Evolutionary conservation across 257 asterid genomes (phyloP).

Genomic region (Solanum chilense): DNA sequence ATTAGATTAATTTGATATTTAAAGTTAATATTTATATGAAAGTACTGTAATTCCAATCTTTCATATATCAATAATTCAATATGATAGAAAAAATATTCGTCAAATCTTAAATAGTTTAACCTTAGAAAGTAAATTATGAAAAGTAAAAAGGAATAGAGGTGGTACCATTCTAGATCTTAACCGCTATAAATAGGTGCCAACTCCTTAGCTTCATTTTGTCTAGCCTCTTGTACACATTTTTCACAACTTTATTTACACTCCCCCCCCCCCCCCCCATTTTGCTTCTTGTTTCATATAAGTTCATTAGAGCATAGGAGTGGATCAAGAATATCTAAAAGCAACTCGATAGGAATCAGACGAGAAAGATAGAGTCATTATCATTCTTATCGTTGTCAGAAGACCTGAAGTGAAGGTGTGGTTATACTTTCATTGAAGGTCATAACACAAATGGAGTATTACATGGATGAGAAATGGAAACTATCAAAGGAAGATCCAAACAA

Average conservation of each 20-base stretch:
- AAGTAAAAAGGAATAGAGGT: not conserved
- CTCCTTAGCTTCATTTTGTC: not conserved
- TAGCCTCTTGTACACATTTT: not conserved
- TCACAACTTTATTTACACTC: not conserved
- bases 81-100: not conserved
- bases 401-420: not conserved
- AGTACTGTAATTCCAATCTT: too few species aligned
- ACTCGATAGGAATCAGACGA: not conserved
- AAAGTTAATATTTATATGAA: not conserved
- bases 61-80: too few species aligned
- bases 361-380: not conserved
- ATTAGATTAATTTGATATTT: too few species aligned
- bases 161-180: not conserved
- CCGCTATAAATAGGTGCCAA: not conserved
- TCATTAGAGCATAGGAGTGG: not conserved
- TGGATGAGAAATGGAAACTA: constrained; percentile 7
- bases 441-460: not conserved
- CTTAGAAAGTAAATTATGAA: not conserved
- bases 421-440: not conserved
- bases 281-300: not conserved
- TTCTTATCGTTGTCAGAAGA: not conserved
- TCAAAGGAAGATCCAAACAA: constrained; percentile 2
- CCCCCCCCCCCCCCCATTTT: not conserved
- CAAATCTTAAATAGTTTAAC: accelerated
- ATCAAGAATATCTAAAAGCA: not conserved